Evolutionary conservation across 2,329 filamentous ascomycete genomes (phyloP), one percentile per base, ranked within the genome.

Genomic region (Tolypocladium tundrense): DNA sequence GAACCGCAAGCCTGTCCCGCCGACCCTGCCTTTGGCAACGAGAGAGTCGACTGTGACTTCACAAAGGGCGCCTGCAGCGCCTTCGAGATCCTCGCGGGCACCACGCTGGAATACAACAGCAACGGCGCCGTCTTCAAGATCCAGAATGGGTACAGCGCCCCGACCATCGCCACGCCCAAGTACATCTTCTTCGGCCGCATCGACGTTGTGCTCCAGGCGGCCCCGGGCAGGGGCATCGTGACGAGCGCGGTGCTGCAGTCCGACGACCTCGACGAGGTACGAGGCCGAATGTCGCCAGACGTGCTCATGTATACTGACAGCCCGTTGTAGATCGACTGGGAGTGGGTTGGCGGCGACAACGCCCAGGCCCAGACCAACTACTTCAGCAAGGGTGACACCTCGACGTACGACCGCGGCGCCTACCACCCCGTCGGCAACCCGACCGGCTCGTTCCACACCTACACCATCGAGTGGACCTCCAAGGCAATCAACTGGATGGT

Each of bases 181-280:
- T 97, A 96, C 80, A 90, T 99, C 72, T 97, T 97, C 88, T 97
- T 96, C 72, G 94, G 94, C 61, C 86, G 86, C 67, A 83, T 97
- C 65, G 88, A 95, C 57, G 84, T 91, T 60, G 84, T 83, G 37
- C 77, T 96, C 68, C 88, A 91, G 73, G 87, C 88, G 41, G 87
- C 94, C 33, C 82, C 88, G 2, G 94, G 93, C 48, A 79, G 78
- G 8, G 94, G 94, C 63, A 88, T 99, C 62, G 89, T 99, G 61
- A 97, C 91, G 75, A 92, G 88, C 63, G 81, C 90, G 43, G 91
- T 97, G 48, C 78, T 99, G 63, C 88, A 96, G 77, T 97, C 91
- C 1, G 91, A 96, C 67, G 85, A 88, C 68, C 81, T 96, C 35
- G 93, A 97, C 70, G 72, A 74, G 48, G 48, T 52, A 37, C 1